Conservation (phyloP, 1,139 yeast species). For the Pichiaceae sp. region DNA sequence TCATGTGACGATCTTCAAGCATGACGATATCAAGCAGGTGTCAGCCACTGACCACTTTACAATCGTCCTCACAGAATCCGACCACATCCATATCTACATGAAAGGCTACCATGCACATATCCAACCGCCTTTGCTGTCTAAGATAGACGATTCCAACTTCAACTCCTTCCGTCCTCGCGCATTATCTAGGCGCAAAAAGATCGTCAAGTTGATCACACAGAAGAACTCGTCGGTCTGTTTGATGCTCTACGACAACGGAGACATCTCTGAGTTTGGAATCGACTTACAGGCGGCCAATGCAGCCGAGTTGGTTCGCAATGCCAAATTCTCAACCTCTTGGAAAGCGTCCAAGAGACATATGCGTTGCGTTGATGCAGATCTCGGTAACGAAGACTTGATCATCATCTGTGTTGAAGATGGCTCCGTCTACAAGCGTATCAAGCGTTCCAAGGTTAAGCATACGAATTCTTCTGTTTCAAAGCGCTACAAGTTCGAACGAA, state of each 20-base stretch:
- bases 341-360: constrained; percentile 44
- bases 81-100: constrained; percentile 56
- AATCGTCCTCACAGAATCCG: constrained; percentile 48
- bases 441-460: constrained; percentile 13
- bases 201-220: constrained; percentile 25
- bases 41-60: constrained; percentile 69
- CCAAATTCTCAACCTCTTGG: constrained; percentile 41
- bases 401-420: constrained; percentile 65
- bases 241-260: constrained; percentile 45
- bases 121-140: constrained; percentile 27
- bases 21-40: constrained; percentile 42
- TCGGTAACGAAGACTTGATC: constrained; percentile 61
- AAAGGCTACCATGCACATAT: constrained; percentile 51
- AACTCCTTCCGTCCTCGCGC: constrained; percentile 43
- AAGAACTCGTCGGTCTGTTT: constrained; percentile 28
- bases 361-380: constrained; percentile 53
- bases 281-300: constrained; percentile 20
- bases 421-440: constrained; percentile 41
- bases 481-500: constrained; percentile 44
- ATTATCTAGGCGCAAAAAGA: constrained; percentile 31
- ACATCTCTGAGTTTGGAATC: constrained; percentile 33
- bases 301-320: constrained; percentile 25
- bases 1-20: constrained; percentile 28
- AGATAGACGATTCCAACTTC: constrained; percentile 33
- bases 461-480: constrained; percentile 12